These are phyloP conservation scores for Penicillium subrubescens DNA, from an alignment of 495 filamentous ascomycete species.

Conservation along the genomic window DNA sequence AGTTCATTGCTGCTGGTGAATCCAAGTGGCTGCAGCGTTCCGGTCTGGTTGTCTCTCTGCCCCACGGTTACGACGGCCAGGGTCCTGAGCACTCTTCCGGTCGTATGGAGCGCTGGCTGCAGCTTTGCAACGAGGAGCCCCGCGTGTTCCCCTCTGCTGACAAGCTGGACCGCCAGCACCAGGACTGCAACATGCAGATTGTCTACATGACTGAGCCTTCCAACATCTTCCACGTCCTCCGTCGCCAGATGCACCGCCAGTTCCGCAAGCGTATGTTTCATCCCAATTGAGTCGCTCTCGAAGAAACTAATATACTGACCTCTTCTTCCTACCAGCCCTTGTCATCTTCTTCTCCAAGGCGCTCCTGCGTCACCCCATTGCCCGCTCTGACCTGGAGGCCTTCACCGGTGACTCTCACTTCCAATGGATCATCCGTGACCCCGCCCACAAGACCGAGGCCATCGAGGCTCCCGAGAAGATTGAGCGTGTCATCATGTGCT, in stretches of 20 bases:
- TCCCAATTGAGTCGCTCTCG: neutral
- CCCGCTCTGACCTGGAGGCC: constrained; percentile 84
- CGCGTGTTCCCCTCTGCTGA: constrained; percentile 83
- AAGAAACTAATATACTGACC: constrained; percentile 36
- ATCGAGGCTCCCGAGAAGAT: constrained; percentile 85
- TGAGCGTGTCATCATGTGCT: constrained; percentile 90
- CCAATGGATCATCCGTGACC: constrained; percentile 91
- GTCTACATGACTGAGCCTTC: constrained; percentile 89
- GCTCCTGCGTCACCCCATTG: constrained; percentile 87
- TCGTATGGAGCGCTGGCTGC: constrained; percentile 94
- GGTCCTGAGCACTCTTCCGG: constrained; percentile 98
- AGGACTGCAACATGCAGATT: constrained; percentile 99
- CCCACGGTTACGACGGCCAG: constrained; percentile 98
- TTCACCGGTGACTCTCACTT: constrained; percentile 92
- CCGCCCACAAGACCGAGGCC: constrained; percentile 66
- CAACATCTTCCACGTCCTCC: constrained; percentile 94
- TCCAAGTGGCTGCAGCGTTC: constrained; percentile 98
- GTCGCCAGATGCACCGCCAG: constrained; percentile 97
- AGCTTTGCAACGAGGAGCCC: constrained; percentile 97
- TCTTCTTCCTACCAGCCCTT: constrained; percentile 58
- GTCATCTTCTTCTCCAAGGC: constrained; percentile 98
- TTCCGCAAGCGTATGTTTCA: constrained; percentile 90
- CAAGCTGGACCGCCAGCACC: constrained; percentile 95
- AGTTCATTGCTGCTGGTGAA: constrained; percentile 97
- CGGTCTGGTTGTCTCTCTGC: constrained; percentile 89